phyloP scores from a whole-genome alignment of 306 rosid species.

The Pterocarpus santalinus region DNA sequence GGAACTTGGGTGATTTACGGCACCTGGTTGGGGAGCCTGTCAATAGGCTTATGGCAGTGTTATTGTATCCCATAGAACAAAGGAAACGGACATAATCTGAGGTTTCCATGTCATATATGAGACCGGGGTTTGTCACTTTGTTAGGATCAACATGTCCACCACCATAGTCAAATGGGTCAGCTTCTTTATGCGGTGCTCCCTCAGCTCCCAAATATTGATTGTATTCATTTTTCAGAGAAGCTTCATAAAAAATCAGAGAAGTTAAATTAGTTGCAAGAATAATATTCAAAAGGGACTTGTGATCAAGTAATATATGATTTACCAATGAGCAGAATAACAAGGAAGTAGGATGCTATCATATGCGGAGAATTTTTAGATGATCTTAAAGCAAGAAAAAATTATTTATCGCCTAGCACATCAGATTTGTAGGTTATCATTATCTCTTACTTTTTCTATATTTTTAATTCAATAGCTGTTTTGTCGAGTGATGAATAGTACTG shows the following conservation, averaged over 20 bases:
- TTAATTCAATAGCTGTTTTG: neutral
- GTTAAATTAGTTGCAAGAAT: neutral
- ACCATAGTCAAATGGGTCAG: conserved; percentile 72
- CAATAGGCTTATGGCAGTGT: conserved; percentile 57
- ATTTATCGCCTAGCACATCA: too few relatives aligned
- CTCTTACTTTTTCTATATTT: too few relatives aligned
- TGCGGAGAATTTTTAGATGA: neutral
- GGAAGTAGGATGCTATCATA: neutral
- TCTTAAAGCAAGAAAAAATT: too few relatives aligned
- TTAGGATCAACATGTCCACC: conserved; percentile 73
- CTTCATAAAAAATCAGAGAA: conserved; percentile 41
- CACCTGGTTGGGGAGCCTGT: conserved; percentile 49
- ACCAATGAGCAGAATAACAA: neutral
- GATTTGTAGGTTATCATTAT: too few relatives aligned
- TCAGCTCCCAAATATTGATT: conserved; percentile 62
- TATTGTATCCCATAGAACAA: conserved; percentile 73
- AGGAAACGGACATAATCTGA: conserved; percentile 63
- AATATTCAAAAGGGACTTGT: neutral
- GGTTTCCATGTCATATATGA: conserved; percentile 57
- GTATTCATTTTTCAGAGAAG: conserved; percentile 61
- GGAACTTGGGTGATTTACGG: conserved; percentile 44
- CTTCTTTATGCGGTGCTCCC: conserved; percentile 73
- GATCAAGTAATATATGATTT: neutral
- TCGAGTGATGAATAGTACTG: too few relatives aligned
- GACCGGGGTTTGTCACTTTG: conserved; percentile 66